Base-by-base conservation (phyloP, 129 eudicot genomes). In the Kitagawia praeruptora region DNA sequence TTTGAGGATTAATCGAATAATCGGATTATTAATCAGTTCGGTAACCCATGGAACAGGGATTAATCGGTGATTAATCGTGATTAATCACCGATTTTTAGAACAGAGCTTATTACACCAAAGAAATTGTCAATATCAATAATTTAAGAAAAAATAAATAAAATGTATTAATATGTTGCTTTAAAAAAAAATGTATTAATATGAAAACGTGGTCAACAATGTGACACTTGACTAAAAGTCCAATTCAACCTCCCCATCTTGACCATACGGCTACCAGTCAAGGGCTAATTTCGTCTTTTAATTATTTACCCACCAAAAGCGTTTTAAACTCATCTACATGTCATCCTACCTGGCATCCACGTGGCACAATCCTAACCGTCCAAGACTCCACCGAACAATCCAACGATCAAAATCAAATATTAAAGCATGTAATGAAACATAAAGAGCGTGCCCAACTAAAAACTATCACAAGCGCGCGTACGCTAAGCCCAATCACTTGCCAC, bases 401-500 rank as follows among this genome's bases (percentile, higher is more conserved):
- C 54, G 87, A 75, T 37, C 5, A 8, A n/a, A 37, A 89, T 78
- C 34, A 64, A 23, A 23, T 3, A 13, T 51, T 11, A 38, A 76
- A 88, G 88, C 77, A 80, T 81, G 89, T 78, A 87, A 78, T 46
- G 41, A 51, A 84, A 13, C 7, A 8, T n/a, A 37, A 74, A 81
- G 82, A 85, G 81, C 88, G 87, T 85, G 93, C 38, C 74, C 38
- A 86, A 89, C 88, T 37, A 40, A 69, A 61, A 73, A 83, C 83
- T 27, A 70, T 72, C 93, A 41, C 87, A 37, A 76, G 87, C 87
- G 80, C 74, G 76, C 90, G 81, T 74, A 79, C 45, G 90, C 79
- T 34, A 14, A 42, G 25, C 88, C 25, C 27, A 25, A 39, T 78
- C 82, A 44, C 6, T 4, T 74, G 74, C 90, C 93, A 89, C 85